Percentiles rank a stretch among this genome's conserved stretches.
Evolutionary conservation across 257 asterid genomes (phyloP).

Genomic region (Penstemon eatonii): DNA sequence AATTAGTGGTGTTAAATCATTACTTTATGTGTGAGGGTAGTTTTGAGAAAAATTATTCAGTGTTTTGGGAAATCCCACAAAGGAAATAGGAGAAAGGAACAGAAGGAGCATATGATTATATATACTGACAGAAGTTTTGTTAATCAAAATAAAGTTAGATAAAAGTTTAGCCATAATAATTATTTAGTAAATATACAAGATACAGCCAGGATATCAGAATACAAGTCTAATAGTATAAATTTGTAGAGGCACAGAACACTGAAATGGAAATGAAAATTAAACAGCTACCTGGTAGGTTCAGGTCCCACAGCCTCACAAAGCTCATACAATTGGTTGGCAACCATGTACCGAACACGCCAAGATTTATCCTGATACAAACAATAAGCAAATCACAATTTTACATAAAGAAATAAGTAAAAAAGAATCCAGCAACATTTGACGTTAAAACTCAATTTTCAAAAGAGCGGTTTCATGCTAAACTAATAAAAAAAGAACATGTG

Average conservation of each 20-base stretch:
- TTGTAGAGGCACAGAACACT: conserved; percentile 17
- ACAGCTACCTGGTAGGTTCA: conserved; percentile 78
- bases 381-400: neutral
- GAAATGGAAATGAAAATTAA: conserved; percentile 16
- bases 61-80: no score
- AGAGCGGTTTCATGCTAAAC: conserved; percentile 3
- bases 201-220: no score
- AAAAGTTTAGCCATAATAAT: neutral
- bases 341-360: conserved; percentile 99
- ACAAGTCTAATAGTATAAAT: neutral
- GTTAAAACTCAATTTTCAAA: neutral
- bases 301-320: conserved; percentile 99
- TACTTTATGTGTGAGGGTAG: no score
- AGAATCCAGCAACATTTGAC: neutral
- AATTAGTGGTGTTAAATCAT: no score
- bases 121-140: no score
- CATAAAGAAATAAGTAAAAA: neutral
- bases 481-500: neutral
- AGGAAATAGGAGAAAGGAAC: no score
- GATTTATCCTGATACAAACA: conserved; percentile 72
- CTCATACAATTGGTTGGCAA: conserved; percentile 94
- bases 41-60: no score
- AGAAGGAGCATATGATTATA: no score
- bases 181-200: no score
- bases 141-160: neutral